phyloP scores from a whole-genome alignment of 805 yeast species.

The Nakazawaea molendinolei region DNA sequence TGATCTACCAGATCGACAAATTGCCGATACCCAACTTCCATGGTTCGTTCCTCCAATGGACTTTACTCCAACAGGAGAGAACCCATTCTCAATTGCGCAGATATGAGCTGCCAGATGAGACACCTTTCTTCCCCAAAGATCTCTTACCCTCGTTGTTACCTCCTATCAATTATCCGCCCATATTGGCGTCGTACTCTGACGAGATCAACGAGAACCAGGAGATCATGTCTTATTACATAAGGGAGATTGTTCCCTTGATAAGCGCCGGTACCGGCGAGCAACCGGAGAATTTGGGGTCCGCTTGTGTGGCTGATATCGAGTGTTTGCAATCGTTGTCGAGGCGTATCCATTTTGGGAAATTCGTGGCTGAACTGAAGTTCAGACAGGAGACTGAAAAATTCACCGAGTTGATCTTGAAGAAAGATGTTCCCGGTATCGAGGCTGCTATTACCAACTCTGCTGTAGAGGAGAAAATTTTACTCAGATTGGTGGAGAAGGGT shows the following conservation, averaged over 20 bases:
- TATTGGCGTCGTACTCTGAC: constrained; percentile 67
- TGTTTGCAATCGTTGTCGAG: constrained; percentile 83
- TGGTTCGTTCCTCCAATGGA: constrained; percentile 86
- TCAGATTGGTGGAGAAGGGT: constrained; percentile 74
- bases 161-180: constrained; percentile 66
- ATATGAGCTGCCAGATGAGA: constrained; percentile 91
- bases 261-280: constrained; percentile 67
- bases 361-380: constrained; percentile 95
- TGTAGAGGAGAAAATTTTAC: constrained; percentile 79
- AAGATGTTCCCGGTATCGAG: constrained; percentile 68
- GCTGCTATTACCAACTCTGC: constrained; percentile 78
- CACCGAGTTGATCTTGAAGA: constrained; percentile 54
- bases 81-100: constrained; percentile 78
- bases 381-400: constrained; percentile 58
- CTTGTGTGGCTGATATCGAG: constrained; percentile 79
- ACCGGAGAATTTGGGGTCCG: constrained; percentile 80
- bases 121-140: constrained; percentile 75
- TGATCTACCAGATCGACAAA: constrained; percentile 59
- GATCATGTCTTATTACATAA: constrained; percentile 62
- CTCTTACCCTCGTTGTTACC: constrained; percentile 71
- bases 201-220: constrained; percentile 71
- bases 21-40: constrained; percentile 58
- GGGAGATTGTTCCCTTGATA: constrained; percentile 69
- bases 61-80: constrained; percentile 67
- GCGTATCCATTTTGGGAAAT: constrained; percentile 93